Conservation (phyloP, 441 rosid species). For the Corymbia citriodora region DNA sequence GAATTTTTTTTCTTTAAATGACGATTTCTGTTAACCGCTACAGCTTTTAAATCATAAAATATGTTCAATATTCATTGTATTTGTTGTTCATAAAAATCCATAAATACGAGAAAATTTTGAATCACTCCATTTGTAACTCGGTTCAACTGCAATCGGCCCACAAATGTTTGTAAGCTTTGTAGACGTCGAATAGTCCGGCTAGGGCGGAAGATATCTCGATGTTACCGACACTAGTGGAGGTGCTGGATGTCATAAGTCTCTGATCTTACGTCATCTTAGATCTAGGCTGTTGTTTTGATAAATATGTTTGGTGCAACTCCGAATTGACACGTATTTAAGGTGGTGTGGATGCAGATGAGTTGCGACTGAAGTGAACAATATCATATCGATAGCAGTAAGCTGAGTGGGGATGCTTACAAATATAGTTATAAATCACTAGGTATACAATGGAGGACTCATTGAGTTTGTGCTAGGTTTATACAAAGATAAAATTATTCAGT, state of each 20-base stretch:
- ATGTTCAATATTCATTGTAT: neutral
- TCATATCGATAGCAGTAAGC: neutral
- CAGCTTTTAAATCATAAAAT: neutral
- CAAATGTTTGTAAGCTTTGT: neutral
- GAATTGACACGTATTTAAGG: neutral
- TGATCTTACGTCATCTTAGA: neutral
- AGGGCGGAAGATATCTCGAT: neutral
- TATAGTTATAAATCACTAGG: neutral
- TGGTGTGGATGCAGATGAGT: neutral
- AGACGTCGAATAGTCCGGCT: neutral
- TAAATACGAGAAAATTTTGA: neutral
- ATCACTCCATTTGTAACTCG: neutral
- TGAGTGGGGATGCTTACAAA: neutral
- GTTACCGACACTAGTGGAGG: fast-evolving
- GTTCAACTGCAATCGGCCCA: neutral
- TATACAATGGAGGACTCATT: neutral
- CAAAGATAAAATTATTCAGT: neutral
- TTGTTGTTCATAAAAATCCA: neutral
- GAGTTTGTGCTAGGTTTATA: neutral
- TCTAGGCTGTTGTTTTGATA: neutral
- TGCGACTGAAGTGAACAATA: neutral
- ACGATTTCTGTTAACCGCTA: neutral
- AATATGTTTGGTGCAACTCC: neutral
- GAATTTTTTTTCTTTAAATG: neutral
- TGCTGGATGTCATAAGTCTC: neutral